phyloP scores from a whole-genome alignment of 371 early-diverging fungal genomes.

The Phascolomyces articulosus region DNA sequence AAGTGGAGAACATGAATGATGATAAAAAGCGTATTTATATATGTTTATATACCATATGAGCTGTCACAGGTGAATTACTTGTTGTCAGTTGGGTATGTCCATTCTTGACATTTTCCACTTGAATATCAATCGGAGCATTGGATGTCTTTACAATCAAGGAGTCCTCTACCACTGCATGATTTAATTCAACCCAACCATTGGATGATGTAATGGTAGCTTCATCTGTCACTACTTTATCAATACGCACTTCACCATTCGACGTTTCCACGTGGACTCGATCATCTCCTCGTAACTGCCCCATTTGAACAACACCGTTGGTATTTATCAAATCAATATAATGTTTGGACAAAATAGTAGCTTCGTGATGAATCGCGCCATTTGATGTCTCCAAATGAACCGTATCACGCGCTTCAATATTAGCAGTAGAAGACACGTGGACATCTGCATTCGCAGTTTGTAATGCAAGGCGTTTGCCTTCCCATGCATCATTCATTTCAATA shows the following conservation, averaged over 20 bases:
- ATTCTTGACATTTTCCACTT: conserved; percentile 11
- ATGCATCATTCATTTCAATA: conserved; percentile 5
- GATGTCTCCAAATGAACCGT: conserved; percentile 15
- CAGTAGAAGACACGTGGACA: conserved; percentile 1
- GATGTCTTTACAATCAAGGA: conserved; percentile 17
- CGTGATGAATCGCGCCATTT: conserved; percentile 16
- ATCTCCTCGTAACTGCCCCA: conserved; percentile 10
- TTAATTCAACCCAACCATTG: conserved; percentile 11
- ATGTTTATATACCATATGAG: conserved; percentile 18
- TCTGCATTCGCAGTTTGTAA: conserved; percentile 19
- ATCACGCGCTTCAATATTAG: conserved; percentile 8
- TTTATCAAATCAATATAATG: conserved; percentile 10
- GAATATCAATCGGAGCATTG: conserved; percentile 22
- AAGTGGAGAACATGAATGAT: too few relatives aligned
- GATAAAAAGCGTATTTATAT: too few relatives aligned
- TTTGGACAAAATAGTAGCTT: not conserved
- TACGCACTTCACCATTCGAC: conserved; percentile 15
- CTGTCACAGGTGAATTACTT: conserved; percentile 13
- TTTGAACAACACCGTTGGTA: conserved; percentile 7
- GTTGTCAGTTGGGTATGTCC: conserved; percentile 10
- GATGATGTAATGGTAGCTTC: conserved; percentile 5
- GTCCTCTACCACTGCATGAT: not conserved
- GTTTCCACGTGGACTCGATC: conserved; percentile 13
- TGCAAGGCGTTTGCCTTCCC: conserved; percentile 8
- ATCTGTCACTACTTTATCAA: conserved; percentile 2